Evolutionary conservation across 192 early-diverging fungal species (phyloP), one percentile per base, ranked within the genome.

Genomic region (Backusella circina): DNA sequence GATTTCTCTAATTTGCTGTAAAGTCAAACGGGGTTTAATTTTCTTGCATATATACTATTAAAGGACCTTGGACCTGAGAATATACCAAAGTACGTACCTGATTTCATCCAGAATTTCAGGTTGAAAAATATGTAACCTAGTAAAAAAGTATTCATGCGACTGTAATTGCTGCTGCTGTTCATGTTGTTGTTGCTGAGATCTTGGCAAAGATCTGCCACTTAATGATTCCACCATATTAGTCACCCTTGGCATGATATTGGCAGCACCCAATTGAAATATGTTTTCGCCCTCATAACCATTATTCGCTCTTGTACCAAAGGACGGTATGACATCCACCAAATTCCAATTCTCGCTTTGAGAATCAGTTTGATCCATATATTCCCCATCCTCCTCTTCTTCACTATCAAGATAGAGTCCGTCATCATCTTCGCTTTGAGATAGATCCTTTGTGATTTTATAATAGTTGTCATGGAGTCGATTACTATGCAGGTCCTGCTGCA

Each of bases 311-410:
- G 65, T 47, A 8, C 57, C 75, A 68, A 54, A 76, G 0, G 75
- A 66, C n/a, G 79, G 79, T 36, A 76, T 54, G 18, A 80, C 74
- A 73, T 81, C 79, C 3, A 81, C 79, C 18, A 81, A 30, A 70
- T 77, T 81, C 79, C 79, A 81, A 21, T 77, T 73, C 61, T 81
- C 79, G 28, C 31, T 68, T 28, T 16, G 39, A 26, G 31, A 66
- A 31, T 33, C 38, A 5, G 18, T 39, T 57, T 23, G 23, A 26
- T 41, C 38, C 16, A 35, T 9, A 9, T 33, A 10, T 5, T 39
- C 54, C 31, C 13, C 32, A n/a, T 57, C 51, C 1, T 54, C 70
- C 2, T 73, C 71, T 6, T 73, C 71, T 4, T 73, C 71, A 64
- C 54, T 64, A 31, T 74, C 73, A 12, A 70, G 35, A 44, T 70